Evolutionary conservation across 2,329 filamentous ascomycete species (phyloP).

Genomic region (Aureobasidium sp.): DNA sequence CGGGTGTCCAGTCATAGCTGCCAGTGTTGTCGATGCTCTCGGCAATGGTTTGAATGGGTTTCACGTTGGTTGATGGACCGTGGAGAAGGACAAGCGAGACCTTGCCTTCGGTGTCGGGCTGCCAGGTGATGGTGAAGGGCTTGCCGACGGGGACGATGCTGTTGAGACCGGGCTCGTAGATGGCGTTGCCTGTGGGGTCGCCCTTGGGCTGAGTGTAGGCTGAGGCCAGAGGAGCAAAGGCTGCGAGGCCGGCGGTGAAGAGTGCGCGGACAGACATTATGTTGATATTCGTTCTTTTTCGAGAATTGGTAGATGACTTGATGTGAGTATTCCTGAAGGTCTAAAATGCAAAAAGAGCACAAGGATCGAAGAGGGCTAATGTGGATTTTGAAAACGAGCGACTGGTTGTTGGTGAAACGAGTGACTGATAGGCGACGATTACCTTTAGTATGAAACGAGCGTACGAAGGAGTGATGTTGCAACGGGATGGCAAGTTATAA

Average conservation of each 20-base stretch:
- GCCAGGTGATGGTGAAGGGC: conserved; percentile 54
- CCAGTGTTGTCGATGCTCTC: conserved; percentile 39
- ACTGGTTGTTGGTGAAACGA: conserved; percentile 19
- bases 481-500: conserved; percentile 4
- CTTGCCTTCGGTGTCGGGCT: conserved; percentile 40
- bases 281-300: background rate
- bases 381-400: conserved; percentile 20
- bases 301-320: background rate
- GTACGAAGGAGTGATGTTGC: conserved; percentile 4
- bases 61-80: conserved; percentile 50
- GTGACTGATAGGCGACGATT: conserved; percentile 7
- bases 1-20: conserved; percentile 49
- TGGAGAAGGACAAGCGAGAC: conserved; percentile 55
- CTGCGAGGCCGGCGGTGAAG: conserved; percentile 48
- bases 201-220: conserved; percentile 30
- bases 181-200: conserved; percentile 46
- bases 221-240: conserved; percentile 45
- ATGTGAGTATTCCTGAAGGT: background rate
- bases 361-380: background rate
- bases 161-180: conserved; percentile 45
- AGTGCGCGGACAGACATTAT: conserved; percentile 28
- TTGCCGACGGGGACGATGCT: conserved; percentile 50
- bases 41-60: conserved; percentile 45
- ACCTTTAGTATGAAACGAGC: background rate
- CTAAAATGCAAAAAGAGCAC: background rate